Evolutionary conservation across 768 basidiomycete genomes (phyloP).

Genomic region (Pisolithus marmoratus): DNA sequence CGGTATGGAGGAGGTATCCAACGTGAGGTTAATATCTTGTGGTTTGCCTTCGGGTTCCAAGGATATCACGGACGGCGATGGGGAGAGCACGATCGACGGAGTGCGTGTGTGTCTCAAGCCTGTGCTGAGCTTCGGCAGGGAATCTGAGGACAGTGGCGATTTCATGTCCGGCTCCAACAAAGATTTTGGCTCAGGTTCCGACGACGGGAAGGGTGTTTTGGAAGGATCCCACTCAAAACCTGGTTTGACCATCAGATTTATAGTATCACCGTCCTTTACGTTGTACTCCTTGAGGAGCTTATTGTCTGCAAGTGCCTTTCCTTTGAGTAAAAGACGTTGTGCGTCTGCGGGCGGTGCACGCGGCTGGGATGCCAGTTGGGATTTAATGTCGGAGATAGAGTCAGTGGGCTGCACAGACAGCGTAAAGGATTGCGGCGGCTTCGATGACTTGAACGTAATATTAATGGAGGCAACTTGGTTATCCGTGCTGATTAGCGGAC

Average conservation of each 20-base stretch:
- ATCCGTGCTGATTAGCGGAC: conserved; percentile 7
- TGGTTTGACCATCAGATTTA: conserved; percentile 86
- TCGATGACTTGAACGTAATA: conserved; percentile 86
- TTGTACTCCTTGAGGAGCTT: conserved; percentile 91
- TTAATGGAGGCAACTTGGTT: conserved; percentile 34
- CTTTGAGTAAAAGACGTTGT: conserved; percentile 87
- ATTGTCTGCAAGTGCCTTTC: conserved; percentile 85
- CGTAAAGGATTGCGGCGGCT: conserved; percentile 74
- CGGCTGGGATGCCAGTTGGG: conserved; percentile 59
- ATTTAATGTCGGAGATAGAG: conserved; percentile 75
- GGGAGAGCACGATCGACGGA: conserved; percentile 74
- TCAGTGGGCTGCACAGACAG: conserved; percentile 77
- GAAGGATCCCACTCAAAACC: conserved; percentile 61
- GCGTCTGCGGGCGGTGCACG: conserved; percentile 72
- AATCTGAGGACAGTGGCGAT: conserved; percentile 12
- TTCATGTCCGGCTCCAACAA: conserved; percentile 16
- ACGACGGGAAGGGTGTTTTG: conserved; percentile 24
- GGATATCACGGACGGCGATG: conserved; percentile 54
- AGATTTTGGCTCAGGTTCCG: conserved; percentile 3
- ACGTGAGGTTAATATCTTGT: conserved; percentile 60
- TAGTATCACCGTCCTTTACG: conserved; percentile 70
- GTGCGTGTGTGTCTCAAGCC: conserved; percentile 54
- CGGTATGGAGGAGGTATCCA: conserved; percentile 52
- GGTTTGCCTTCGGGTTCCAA: conserved; percentile 39
- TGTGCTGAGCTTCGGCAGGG: conserved; percentile 23